Percentiles rank a stretch among this genome's conserved stretches.
These are phyloP conservation scores for Taxillus chinensis DNA, from an alignment of 164 flowering plant species.

Conservation along the genomic window DNA sequence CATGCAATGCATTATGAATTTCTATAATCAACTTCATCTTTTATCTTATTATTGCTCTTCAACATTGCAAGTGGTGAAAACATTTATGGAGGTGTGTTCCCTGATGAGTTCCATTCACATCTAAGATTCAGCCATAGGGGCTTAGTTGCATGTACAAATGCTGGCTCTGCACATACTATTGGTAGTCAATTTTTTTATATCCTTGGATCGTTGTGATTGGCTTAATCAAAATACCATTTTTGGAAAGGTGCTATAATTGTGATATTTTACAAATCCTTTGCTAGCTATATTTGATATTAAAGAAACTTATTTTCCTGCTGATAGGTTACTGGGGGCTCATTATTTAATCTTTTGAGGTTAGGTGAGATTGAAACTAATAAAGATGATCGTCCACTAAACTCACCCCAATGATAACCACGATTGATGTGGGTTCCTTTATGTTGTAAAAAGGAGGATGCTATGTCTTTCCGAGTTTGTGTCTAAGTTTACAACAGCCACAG, in stretches of 20 bases:
- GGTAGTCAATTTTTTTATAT: conserved; percentile 94
- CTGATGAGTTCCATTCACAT: conserved; percentile 89
- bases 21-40: too few relatives aligned
- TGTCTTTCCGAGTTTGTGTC: not conserved
- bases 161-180: conserved; percentile 72
- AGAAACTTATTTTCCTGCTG: conserved; percentile 7
- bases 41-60: too few relatives aligned
- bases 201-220: conserved; percentile 88
- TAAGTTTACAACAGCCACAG: not conserved
- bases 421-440: conserved; percentile 47
- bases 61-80: conserved; percentile 91
- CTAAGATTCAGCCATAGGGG: conserved; percentile 89
- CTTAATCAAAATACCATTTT: conserved; percentile 92
- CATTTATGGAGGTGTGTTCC: conserved; percentile 66
- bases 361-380: conserved; percentile 80
- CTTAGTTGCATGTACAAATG: conserved; percentile 85
- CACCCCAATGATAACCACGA: conserved; percentile 67
- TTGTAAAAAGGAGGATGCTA: not conserved
- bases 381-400: conserved; percentile 74
- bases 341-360: conserved; percentile 64
- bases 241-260: conserved; percentile 62
- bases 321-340: conserved; percentile 90
- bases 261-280: not conserved
- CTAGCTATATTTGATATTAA: conserved; percentile 1
- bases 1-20: too few relatives aligned